Base-by-base conservation (phyloP, 2,329 filamentous ascomycete species). In the Orbilia javanica region DNA sequence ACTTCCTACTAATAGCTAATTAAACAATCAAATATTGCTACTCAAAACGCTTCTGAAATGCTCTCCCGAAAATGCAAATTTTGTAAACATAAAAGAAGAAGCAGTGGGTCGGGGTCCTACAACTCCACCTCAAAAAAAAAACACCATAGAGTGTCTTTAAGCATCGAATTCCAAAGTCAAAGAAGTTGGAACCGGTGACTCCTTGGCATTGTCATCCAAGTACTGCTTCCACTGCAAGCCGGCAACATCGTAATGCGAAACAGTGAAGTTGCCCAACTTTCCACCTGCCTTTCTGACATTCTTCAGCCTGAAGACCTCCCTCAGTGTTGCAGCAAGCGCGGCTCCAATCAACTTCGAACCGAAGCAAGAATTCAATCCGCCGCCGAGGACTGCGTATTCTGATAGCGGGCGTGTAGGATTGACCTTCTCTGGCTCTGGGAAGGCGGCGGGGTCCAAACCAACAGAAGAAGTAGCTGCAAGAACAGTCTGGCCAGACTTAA, bases 151-250 rank as follows among this genome's bases (percentile, higher is more conserved):
- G 29, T 6, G 1, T 10, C 31, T 52, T n/a, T 34, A 74, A 44
- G 63, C 70, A 63, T 74, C 70, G 20, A 68, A 74, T 39, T 85
- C 83, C 5, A 86, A 73, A 1, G 83, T 84, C 60, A 87, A 78
- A 2, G 83, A 84, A 4, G 84, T 86, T 8, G 85, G 85, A 55
- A 86, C 85, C 0, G 86, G 85, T 13, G 82, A 84, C 81, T 88
- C 87, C 72, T 83, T 85, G 8, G 86, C 83, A 80, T 84, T 86
- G 6, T 83, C 83, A 83, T 88, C 87, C 50, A 88, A 81, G 79
- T 87, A 88, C 65, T 85, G 82, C 81, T 84, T 84, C 83, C 87
- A 85, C 63, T 84, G 85, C 1, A 87, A 83, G 1, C 86, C 87
- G 6, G 84, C 86, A 80, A 88, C 81, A 18, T 86, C 83, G 65